Conservation (phyloP, 495 filamentous ascomycete species). For the Thermothielavioides terrestris region DNA sequence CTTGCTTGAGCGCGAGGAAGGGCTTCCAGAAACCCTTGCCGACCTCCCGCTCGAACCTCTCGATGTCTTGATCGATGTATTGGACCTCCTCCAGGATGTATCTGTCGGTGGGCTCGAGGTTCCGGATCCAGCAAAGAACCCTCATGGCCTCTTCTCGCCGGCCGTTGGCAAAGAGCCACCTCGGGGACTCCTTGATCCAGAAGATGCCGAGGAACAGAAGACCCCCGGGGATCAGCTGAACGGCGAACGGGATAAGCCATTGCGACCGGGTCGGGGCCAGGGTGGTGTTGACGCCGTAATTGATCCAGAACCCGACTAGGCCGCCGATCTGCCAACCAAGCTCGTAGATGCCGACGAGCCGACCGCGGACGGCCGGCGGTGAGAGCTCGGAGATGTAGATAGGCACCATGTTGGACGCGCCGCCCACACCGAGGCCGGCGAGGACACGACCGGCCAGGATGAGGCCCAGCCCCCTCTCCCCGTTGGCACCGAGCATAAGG, state of each 20-base stretch:
- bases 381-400: conserved; percentile 53
- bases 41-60: conserved; percentile 46
- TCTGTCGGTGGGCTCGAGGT: conserved; percentile 47
- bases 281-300: conserved; percentile 44
- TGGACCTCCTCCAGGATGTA: conserved; percentile 60
- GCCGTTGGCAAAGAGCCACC: conserved; percentile 54
- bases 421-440: conserved; percentile 46
- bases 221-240: conserved; percentile 49
- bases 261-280: conserved; percentile 38
- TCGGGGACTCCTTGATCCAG: conserved; percentile 51
- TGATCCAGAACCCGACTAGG: conserved; percentile 67
- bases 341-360: conserved; percentile 59
- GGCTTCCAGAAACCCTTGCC: conserved; percentile 61
- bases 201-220: conserved; percentile 40
- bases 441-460: conserved; percentile 50
- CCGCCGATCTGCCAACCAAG: conserved; percentile 66
- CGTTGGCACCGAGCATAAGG: conserved; percentile 53
- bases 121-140: conserved; percentile 57
- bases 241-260: conserved; percentile 50
- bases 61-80: conserved; percentile 51
- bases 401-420: conserved; percentile 43
- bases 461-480: conserved; percentile 48
- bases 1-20: conserved; percentile 46
- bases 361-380: conserved; percentile 46
- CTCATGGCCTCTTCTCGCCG: conserved; percentile 46